phyloP scores from a whole-genome alignment of 768 basidiomycete species.

The Rickenella mellea region DNA sequence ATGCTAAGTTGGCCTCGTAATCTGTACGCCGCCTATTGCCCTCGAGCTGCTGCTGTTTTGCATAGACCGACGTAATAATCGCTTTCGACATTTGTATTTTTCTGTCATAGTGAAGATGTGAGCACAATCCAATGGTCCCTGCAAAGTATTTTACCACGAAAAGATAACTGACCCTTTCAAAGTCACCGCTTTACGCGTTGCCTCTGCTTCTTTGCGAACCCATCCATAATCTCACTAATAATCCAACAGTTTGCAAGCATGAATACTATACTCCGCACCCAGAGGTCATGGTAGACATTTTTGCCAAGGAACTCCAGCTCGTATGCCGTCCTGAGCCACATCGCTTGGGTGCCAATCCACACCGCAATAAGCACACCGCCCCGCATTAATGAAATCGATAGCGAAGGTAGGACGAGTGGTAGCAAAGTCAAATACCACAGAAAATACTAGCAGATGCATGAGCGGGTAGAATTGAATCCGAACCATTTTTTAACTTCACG shows the following conservation, averaged over 20 bases:
- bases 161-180: neutral
- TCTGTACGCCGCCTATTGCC: neutral
- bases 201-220: too few species aligned
- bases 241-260: conserved; percentile 76
- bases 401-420: conserved; percentile 65
- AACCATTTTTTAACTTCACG: conserved; percentile 8
- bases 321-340: conserved; percentile 92
- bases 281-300: conserved; percentile 64
- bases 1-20: conserved; percentile 38
- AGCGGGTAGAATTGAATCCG: neutral
- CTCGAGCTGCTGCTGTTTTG: too few species aligned
- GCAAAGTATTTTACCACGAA: neutral
- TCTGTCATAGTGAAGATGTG: too few species aligned
- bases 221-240: conserved; percentile 50
- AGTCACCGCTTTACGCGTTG: neutral
- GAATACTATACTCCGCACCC: conserved; percentile 71
- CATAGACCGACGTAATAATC: too few species aligned
- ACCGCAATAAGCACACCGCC: conserved; percentile 33
- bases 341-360: conserved; percentile 73
- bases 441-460: conserved; percentile 61
- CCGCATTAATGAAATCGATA: conserved; percentile 40
- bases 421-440: conserved; percentile 91
- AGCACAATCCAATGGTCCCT: neutral
- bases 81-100: too few species aligned
- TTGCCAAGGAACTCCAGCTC: conserved; percentile 80